Evolutionary conservation across 257 asterid species (phyloP), one percentile per base, ranked within the genome.

Genomic region (Thymus quinquecostatus): DNA sequence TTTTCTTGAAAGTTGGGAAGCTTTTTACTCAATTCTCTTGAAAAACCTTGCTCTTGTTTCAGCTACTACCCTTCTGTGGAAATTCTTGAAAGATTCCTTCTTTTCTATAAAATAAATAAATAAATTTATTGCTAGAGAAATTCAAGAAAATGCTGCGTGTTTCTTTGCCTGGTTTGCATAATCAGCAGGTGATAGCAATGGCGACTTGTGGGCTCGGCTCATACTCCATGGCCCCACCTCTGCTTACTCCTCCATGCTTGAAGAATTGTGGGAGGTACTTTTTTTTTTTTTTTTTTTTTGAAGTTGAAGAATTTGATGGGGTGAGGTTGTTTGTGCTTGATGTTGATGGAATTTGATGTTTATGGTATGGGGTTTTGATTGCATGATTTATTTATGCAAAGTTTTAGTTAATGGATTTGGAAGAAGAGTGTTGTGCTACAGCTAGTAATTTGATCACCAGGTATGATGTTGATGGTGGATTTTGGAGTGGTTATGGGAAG

Each of bases 381-480:
- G 1, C 62, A 72, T 38, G 41, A 51, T 21, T 74, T 73, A 78
- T 80, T 77, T 74, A 64, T 69, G 75, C 60, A 58, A 55, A 58
- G 58, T 59, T 49, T 68, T 68, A 54, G 86, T 83, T 68, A 81
- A 73, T 79, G 83, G 78, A 77, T 74, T 65, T 21, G 21, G 81
- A 77, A 81, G 80, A 73, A 78, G 84, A 76, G 78, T 79, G 71
- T 21, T 81, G 75, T 75, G 80, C 40, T 72, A 45, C 69, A 73
- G 63, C 76, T 77, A 70, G 72, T 76, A 56, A 78, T 82, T 73
- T 77, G 86, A 85, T 92, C 89, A 83, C 77, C 87, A 88, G 98
- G 89, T 85, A 61, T 82, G 91, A 57, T 72, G 81, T 76, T 79
- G 86, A 86, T 82, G 87, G 80, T 83, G 86, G 87, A 82, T 79